Base-by-base conservation (phyloP, 208 protist species). In the Leishmania turanica region DNA sequence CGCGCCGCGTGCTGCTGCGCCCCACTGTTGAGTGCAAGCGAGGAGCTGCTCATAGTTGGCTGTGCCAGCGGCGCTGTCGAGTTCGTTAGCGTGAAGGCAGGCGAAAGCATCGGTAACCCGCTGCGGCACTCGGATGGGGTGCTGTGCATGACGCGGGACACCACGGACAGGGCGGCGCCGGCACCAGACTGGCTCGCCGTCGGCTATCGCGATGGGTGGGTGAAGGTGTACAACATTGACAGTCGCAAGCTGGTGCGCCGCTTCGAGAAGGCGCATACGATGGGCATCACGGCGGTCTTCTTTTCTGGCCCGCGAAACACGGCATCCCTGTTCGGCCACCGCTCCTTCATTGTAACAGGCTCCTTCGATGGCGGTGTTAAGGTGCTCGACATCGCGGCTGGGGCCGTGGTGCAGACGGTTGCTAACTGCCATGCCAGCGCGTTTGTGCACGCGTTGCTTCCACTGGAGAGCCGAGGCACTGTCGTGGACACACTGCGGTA, bases 181-280 rank as follows among this genome's bases (percentile, higher is more conserved):
- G 47, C 79, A 31, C 60, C 69, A 1, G 80, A 82, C 24, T 97
- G 94, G 93, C 81, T 96, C 3, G 94, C 87, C 0, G 89, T 95
- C 6, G 94, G 94, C 40, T 96, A 95, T 80, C 91, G 94, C 21
- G 92, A 96, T 76, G 94, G 94, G 3, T 89, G 85, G 80, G 88
- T 97, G 24, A 95, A 96, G 79, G 86, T 97, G 45, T 97, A 94
- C 85, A 93, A 96, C 74, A 60, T 86, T 6, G 81, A 85, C 51
- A 90, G 80, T 27, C 86, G 88, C 82, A 92, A 94, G 75, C 83
- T 97, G 49, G 84, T 95, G 56, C 90, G 94, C 24, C 90, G 91
- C 58, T 96, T 97, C 81, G 71, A 86, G 45, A 78, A 83, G 56
- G 87, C 88, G 64, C 92, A 97, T 82, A 42, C 80, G 15, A 84